Base-by-base conservation (phyloP, 2,329 filamentous ascomycete genomes). In the Aspergillus unguis region DNA sequence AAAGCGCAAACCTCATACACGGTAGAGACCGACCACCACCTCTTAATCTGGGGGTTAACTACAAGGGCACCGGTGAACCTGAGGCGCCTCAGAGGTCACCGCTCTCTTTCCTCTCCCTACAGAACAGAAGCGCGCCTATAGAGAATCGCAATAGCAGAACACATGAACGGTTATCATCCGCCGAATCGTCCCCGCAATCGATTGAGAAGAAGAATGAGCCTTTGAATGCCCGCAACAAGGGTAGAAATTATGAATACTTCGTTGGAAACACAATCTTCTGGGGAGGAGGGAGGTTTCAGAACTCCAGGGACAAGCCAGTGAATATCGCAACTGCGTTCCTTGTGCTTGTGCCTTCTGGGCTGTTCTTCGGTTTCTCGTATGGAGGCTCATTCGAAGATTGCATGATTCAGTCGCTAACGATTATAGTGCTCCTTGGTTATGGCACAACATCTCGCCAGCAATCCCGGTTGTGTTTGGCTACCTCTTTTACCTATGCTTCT, bases 241-340 rank as follows among this genome's bases (percentile, higher is more conserved):
- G 88, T 47, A 86, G 81, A 59, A 96, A 96, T 63, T 88, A 92
- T 71, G 84, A 97, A 68, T 96, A 96, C 70, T 97, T 96, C 65
- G 83, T 89, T 41, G 94, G 94, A 42, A 99, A 97, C 66, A 96
- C 90, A 0, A 78, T 91, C 26, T 99, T 99, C 67, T 96, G 85
- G 69, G 79, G 89, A 54, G 87, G 89, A 32, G 94, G 94, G 6
- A 83, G 94, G 54, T 79, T 94, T 55, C 90, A 96, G 66, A 96
- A 97, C 71, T 87, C 94, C 33, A 84, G 85, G 61, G 88, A 95
- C 62, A 83, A 86, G 58, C 94, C 94, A 1, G 85, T 99, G 67
- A 97, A 96, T 63, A 81, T 96, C 62, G 86, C 85, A 9, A 99
- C 94, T 1, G 91, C 87, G 1, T 71, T 90, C 45, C 76, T 96